Percentiles rank a stretch among this genome's conserved stretches.
Evolutionary conservation across 805 yeast genomes (phyloP).

Genomic region (Hanseniaspora nectarophila): DNA sequence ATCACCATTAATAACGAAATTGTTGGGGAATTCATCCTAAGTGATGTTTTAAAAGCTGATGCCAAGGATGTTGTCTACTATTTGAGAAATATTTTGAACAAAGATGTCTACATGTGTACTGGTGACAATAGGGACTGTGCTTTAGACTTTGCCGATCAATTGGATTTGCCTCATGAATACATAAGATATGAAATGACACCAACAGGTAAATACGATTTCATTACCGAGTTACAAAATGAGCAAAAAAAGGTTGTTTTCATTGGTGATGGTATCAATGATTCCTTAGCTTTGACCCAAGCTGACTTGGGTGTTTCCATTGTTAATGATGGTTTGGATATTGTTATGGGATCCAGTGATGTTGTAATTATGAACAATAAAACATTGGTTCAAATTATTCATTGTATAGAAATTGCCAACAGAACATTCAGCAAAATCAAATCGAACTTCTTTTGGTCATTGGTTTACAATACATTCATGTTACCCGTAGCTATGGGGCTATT

Average conservation of each 20-base stretch:
- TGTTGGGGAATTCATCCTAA: constrained; percentile 54
- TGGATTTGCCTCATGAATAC: constrained; percentile 53
- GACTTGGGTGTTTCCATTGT: constrained; percentile 86
- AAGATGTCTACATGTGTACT: constrained; percentile 71
- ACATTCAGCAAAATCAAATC: constrained; percentile 65
- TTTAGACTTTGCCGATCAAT: constrained; percentile 44
- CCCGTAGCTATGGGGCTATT: constrained; percentile 94
- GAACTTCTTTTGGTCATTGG: constrained; percentile 77
- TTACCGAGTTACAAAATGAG: constrained; percentile 43
- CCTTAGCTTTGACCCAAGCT: constrained; percentile 85
- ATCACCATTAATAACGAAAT: constrained; percentile 47
- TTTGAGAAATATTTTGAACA: constrained; percentile 37
- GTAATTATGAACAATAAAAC: constrained; percentile 46
- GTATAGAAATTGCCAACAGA: constrained; percentile 53
- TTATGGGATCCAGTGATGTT: constrained; percentile 91
- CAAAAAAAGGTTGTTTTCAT: constrained; percentile 58
- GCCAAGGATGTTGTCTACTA: constrained; percentile 49
- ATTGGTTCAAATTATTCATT: constrained; percentile 43
- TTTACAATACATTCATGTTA: constrained; percentile 72
- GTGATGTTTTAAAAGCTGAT: constrained; percentile 57
- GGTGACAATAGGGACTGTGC: constrained; percentile 72
- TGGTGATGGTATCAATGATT: constrained; percentile 97
- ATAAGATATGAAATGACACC: constrained; percentile 73
- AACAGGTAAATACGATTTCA: constrained; percentile 56
- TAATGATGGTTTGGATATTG: constrained; percentile 79